Base-by-base conservation (phyloP, 2,329 filamentous ascomycete genomes). In the Curvularia verruculosa region DNA sequence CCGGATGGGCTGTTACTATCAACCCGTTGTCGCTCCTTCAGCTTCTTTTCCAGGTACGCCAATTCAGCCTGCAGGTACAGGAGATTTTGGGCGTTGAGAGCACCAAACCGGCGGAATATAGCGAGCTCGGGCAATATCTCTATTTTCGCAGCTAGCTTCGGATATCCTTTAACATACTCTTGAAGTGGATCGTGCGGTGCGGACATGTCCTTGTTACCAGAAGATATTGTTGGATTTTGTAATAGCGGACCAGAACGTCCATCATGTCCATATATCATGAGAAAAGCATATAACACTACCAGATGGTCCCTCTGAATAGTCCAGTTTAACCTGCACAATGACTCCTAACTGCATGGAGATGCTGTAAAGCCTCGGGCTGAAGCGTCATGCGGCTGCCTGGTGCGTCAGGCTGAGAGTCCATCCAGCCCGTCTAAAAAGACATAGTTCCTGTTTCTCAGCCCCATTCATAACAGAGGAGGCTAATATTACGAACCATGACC, bases 51-150 rank as follows among this genome's bases (percentile, higher is more conserved):
- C 1, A 58, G 23, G 23, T 23, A 10, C 1, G 26, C 24, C 0
- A 63, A 37, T 15, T 63, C 58, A 9, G 49, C 29, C 15, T 63
- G 58, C 19, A 54, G 24, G 24, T 63, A 63, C 4, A 60, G 31
- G 3, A 60, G 34, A 10, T 60, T 62, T 1, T 44, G 47, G 13
- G 58, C 52, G 31, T 63, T 61, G 5, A 63, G 45, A 9, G 52
- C 53, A 7, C 41, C 43, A 23, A 64, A 61, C 5, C 52, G 46
- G 3, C 59, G 56, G 23, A 58, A 61, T 12, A 61, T 54, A 13
- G 26, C 28, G 4, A 46, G 48, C 23, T 59, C 54, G 10, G 61
- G 59, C 0, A 19, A 28, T 1, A 41, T 15, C 3, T 24, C 53
- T n/a, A 62, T 64, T 3, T 41, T 24, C 0, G 31, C 52, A 5